Base-by-base conservation (phyloP, 169 alveolate species). In the Sarcocystis neurona region DNA sequence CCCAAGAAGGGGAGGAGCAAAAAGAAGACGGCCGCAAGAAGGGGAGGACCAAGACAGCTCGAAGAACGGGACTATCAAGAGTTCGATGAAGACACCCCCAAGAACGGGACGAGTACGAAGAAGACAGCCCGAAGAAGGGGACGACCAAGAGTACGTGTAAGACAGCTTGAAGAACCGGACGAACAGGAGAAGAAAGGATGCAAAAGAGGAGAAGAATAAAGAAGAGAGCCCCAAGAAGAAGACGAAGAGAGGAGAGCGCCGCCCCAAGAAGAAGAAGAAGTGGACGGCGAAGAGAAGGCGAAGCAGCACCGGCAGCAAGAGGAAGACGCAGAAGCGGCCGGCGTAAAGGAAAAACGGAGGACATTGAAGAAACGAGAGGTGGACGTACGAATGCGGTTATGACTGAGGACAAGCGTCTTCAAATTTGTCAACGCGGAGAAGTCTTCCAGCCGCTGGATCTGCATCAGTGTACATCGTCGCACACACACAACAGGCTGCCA, bases 401-500 rank as follows among this genome's bases (percentile, higher is more conserved):
- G 44, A n/a, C 75, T 63, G 43, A 63, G 75, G 75, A 63, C 75
- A 43, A 63, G 75, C 34, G 75, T 63, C 43, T 63, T 63, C 44
- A 63, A n/a, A n/a, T 18, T n/a, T 41, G 27, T 63, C 75, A 63
- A 43, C 41, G 75, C 46, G 44, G 75, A 37, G 32, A 63, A 63
- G 75, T 15, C 75, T 4, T 63, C 75, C n/a, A 63, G 75, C 20
- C 75, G 75, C 37, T 37, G 5, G 41, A 63, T 63, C 75, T 63
- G 75, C 70, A 58, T 12, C 39, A 27, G n/a, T n/a, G n/a, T n/a
- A n/a, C n/a, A n/a, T n/a, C n/a, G n/a, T n/a, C n/a, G n/a, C n/a
- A n/a, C n/a, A n/a, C n/a, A n/a, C n/a, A n/a, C n/a, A n/a, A n/a
- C n/a, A n/a, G n/a, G n/a, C n/a, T n/a, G n/a, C n/a, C n/a, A n/a